Base-by-base conservation (phyloP, 1,139 yeast genomes). In the Magnusiomyces ingens region DNA sequence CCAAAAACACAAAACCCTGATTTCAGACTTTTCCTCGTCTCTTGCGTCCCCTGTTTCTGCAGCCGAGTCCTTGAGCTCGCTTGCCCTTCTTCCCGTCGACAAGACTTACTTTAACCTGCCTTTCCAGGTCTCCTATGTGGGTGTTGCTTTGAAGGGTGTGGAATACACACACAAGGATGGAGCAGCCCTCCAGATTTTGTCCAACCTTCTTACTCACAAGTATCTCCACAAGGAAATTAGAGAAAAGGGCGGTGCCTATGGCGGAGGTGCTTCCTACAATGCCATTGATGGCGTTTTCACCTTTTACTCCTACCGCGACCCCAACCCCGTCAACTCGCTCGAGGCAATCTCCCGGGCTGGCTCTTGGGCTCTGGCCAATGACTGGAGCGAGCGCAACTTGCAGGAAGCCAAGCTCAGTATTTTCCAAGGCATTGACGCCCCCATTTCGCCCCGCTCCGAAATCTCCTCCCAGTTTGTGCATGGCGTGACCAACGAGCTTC, bases 191-290 rank as follows among this genome's bases (percentile, higher is more conserved):
- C 96, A 89, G 67, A 81, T 93, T 0, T 74, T 93, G 52, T 78
- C 97, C 1, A 94, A 86, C 62, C 69, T 93, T 54, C 71, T 91
- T 60, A 84, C 96, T 0, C 91, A 85, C 70, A 86, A 87, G 65
- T 81, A 87, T 61, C 74, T 94, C 50, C 99, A 93, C 67, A 81
- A 89, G 12, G 96, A 90, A 58, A 83, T 93, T 45, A 80, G 99
- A 61, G 99, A 93, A 67, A 82, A 93, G 63, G 96, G 96, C 57
- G 99, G 99, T 53, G 99, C 99, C 0, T 93, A 93, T 65, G 99
- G 99, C 8, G 98, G 96, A 12, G 99, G 99, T 1, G 85, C 95
- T 15, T 74, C 79, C 17, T 91, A 83, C 66, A 88, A 85, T 64
- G 91, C 94, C 0, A 67, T 89, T 32, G 90, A 87, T 53, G 98